These are phyloP conservation scores for Aspergillus calidoustus DNA, from an alignment of 2,329 filamentous ascomycete species.

Conservation along the genomic window DNA sequence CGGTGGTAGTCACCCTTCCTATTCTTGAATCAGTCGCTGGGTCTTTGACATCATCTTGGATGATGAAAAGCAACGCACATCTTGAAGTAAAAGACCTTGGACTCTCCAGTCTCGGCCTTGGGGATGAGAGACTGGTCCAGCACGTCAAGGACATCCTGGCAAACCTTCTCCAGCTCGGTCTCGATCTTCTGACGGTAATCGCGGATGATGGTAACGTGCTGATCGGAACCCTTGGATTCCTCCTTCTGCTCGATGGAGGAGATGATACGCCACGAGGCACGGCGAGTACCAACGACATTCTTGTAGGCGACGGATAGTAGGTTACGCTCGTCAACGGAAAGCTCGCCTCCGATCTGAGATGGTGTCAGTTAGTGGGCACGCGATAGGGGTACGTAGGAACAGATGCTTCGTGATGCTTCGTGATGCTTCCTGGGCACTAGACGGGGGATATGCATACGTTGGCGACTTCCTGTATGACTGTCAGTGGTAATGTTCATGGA, in stretches of 20 bases:
- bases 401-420: not conserved
- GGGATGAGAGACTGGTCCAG: constrained; percentile 92
- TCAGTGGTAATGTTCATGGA: constrained; percentile 28
- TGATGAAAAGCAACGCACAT: constrained; percentile 73
- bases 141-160: constrained; percentile 95
- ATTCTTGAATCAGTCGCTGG: constrained; percentile 71
- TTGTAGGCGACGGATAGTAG: constrained; percentile 99
- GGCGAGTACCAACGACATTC: constrained; percentile 97
- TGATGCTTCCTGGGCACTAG: constrained; percentile 6
- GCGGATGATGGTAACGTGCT: constrained; percentile 91
- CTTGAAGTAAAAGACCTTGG: constrained; percentile 99
- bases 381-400: constrained; percentile 18
- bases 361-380: constrained; percentile 23
- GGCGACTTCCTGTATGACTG: constrained; percentile 76
- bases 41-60: constrained; percentile 58
- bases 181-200: constrained; percentile 99
- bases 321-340: constrained; percentile 77
- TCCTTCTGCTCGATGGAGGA: constrained; percentile 99
- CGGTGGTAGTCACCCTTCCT: constrained; percentile 99
- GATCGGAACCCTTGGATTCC: constrained; percentile 96
- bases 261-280: constrained; percentile 99
- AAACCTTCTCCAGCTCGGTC: constrained; percentile 94
- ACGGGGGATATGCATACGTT: constrained; percentile 63
- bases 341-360: constrained; percentile 65
- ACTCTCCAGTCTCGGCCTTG: constrained; percentile 94